A percentile compares a stretch with the other conserved stretches of the same genome.
These are phyloP conservation scores for Cicer yamashitae DNA, from an alignment of 306 rosid species.

Conservation along the genomic window DNA sequence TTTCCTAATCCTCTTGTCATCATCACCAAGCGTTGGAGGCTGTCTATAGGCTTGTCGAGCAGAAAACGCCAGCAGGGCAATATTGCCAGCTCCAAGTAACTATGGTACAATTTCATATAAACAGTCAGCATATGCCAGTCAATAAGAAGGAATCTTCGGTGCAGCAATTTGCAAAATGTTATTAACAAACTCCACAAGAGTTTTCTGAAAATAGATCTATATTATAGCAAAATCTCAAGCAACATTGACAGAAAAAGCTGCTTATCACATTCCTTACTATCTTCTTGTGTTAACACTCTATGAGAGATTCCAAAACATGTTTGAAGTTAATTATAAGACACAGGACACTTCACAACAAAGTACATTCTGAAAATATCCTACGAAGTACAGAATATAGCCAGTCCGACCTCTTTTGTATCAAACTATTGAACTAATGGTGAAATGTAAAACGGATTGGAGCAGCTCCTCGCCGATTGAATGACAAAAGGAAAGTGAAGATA, in stretches of 20 bases:
- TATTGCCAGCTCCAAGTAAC: constrained; percentile 95
- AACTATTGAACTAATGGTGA: neutral
- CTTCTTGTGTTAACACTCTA: constrained; percentile 21
- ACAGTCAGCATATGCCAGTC: constrained; percentile 33
- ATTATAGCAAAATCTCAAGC: constrained; percentile 15
- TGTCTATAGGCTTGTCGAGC: constrained; percentile 67
- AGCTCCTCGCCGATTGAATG: neutral
- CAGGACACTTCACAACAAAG: constrained; percentile 9
- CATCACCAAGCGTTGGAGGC: constrained; percentile 76
- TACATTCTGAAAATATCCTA: constrained; percentile 26
- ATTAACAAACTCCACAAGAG: constrained; percentile 16
- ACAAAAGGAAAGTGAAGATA: neutral
- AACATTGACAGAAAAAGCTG: constrained; percentile 25
- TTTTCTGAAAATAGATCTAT: constrained; percentile 18
- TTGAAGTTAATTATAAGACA: constrained; percentile 24
- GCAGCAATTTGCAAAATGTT: constrained; percentile 27
- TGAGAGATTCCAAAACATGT: constrained; percentile 18
- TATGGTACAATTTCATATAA: constrained; percentile 52
- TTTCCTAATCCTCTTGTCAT: constrained; percentile 91
- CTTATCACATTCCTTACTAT: constrained; percentile 28
- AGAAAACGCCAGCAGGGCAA: constrained; percentile 91
- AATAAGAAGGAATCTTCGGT: constrained; percentile 24
- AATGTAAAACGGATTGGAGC: neutral
- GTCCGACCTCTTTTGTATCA: constrained; percentile 1
- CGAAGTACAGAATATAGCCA: constrained; percentile 18